Evolutionary conservation across 306 rosid species (phyloP).

Genomic region (Dalbergia cultrata): DNA sequence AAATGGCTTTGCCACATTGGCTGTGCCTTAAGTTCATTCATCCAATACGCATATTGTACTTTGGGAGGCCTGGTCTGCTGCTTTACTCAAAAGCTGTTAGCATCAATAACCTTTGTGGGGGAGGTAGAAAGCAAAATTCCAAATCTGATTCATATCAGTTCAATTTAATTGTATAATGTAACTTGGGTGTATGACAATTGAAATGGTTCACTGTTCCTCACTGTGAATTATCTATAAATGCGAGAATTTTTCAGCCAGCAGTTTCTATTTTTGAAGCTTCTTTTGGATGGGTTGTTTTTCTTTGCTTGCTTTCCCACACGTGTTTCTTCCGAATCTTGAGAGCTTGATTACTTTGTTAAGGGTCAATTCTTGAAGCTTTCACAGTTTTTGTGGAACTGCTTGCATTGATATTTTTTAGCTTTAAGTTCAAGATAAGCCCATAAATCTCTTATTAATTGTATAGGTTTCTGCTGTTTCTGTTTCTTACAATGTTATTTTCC

Average conservation of each 20-base stretch:
- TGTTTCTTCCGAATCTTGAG: slow-evolving; percentile 15
- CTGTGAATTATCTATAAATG: not conserved
- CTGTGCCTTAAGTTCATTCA: slow-evolving; percentile 4
- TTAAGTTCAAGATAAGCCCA: not conserved
- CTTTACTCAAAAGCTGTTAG: not conserved
- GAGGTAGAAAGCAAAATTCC: slow-evolving; percentile 30
- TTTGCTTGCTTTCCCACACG: not conserved
- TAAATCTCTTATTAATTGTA: slow-evolving; percentile 6
- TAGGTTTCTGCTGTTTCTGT: slow-evolving; percentile 6
- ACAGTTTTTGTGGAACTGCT: slow-evolving; percentile 3
- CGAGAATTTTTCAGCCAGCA: slow-evolving; percentile 5
- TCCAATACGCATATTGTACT: not conserved
- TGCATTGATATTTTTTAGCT: not conserved
- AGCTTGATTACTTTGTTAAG: slow-evolving; percentile 1
- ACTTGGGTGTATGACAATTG: not conserved
- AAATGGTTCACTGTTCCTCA: slow-evolving; percentile 7
- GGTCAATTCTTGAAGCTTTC: not conserved
- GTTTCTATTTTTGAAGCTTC: slow-evolving; percentile 13
- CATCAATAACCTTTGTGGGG: not conserved
- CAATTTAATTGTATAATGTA: not conserved
- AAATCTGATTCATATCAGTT: not conserved
- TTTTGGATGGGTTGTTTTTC: not conserved
- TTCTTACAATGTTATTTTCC: slow-evolving; percentile 28
- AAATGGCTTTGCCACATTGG: not conserved
- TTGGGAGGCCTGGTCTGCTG: not conserved